Evolutionary conservation across 352 stramenopile genomes (phyloP), one percentile per base, ranked within the genome.

Genomic region (Pythium vanterpoolii): DNA sequence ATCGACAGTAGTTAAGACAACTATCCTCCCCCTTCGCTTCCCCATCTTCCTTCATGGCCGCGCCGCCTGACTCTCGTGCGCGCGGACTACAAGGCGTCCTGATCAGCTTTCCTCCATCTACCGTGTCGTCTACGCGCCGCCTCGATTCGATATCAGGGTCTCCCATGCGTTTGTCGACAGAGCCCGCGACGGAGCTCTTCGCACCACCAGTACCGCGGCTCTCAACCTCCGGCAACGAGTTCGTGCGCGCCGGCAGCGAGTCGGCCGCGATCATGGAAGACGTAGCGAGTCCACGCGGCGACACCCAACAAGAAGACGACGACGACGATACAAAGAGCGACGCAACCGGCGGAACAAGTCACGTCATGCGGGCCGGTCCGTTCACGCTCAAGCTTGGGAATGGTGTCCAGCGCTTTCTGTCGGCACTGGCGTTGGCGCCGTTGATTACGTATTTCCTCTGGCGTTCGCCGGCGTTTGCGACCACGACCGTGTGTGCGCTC

Each of bases 371-470:
- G 14, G 5, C 53, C 14, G 30, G 39, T 1, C 8, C 16, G 38
- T n/a, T 46, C 19, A 8, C 26, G 19, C 1, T 65, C 1, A 28
- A 40, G 14, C 58, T 65, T 23, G 33, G 49, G 24, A 93, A 93
- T 58, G 69, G 62, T 30, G 71, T 83, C 36, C 83, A 93, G 64
- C 83, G 83, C 38, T 63, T 72, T 19, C 62, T 90, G 27, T 93
- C 83, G 21, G 79, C 80, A 11, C 56, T 69, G 1, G 62, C 84
- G 30, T 65, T 93, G 19, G 80, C 79, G 11, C 77, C 80, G 2
- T 36, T 73, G 4, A 76, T 93, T 44, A 93, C 80, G 0, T 57
- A 87, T 18, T 90, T 90, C 27, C 69, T 93, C 11, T 88, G 80
- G 80, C 45, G 71, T 6, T 90, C 80, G 16, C 80, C 80, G 2